Evolutionary conservation across 2,329 filamentous ascomycete genomes (phyloP).

Genomic region (Trichoderma atrobrunneum): DNA sequence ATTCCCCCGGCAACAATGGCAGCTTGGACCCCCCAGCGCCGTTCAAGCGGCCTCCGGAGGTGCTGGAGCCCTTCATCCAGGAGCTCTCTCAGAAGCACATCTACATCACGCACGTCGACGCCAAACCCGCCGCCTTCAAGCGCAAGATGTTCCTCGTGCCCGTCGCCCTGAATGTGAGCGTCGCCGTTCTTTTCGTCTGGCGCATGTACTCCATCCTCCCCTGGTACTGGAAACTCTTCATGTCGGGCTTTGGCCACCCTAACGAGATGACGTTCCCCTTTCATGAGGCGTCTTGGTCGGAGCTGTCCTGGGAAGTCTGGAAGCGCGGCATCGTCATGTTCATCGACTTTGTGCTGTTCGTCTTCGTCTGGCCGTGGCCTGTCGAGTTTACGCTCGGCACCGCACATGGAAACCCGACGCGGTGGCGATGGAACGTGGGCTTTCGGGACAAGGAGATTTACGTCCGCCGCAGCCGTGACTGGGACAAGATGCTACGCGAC

Average conservation of each 20-base stretch:
- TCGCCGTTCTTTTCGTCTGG: slow-evolving; percentile 63
- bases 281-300: slow-evolving; percentile 51
- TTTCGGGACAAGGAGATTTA: slow-evolving; percentile 80
- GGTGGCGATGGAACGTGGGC: slow-evolving; percentile 72
- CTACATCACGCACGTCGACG: slow-evolving; percentile 84
- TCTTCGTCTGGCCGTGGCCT: slow-evolving; percentile 72
- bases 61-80: slow-evolving; percentile 63
- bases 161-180: slow-evolving; percentile 68
- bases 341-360: slow-evolving; percentile 67
- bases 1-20: slow-evolving; percentile 27
- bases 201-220: slow-evolving; percentile 68
- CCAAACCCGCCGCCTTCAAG: slow-evolving; percentile 67
- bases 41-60: slow-evolving; percentile 64
- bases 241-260: slow-evolving; percentile 61
- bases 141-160: slow-evolving; percentile 80
- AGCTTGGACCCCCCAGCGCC: slow-evolving; percentile 53
- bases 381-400: slow-evolving; percentile 65
- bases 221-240: slow-evolving; percentile 67
- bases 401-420: slow-evolving; percentile 57
- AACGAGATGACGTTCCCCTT: slow-evolving; percentile 67
- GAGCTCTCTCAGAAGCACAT: slow-evolving; percentile 66
- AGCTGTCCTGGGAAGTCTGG: slow-evolving; percentile 55
- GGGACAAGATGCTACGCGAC: slow-evolving; percentile 61
- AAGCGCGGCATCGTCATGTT: slow-evolving; percentile 64
- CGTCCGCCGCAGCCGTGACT: slow-evolving; percentile 71